These are phyloP conservation scores for Passiflora organensis DNA, from an alignment of 345 rosid genomes.

Conservation along the genomic window DNA sequence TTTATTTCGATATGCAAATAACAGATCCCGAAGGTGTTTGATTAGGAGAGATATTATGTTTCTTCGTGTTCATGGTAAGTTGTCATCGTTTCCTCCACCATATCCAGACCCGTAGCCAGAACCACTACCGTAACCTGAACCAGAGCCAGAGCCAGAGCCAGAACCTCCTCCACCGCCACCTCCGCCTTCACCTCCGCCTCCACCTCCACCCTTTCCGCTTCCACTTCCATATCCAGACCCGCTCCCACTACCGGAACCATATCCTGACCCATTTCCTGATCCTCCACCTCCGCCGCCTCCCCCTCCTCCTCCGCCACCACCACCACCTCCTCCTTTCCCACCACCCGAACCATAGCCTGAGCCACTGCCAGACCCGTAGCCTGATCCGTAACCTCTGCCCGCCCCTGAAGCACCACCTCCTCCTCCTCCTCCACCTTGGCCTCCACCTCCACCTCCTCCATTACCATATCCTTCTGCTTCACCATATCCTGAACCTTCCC, in stretches of 20 bases:
- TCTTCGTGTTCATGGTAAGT: slow-evolving; percentile 24
- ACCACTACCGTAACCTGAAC: slow-evolving; percentile 16
- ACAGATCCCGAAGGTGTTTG: neutral
- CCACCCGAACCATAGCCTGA: slow-evolving; percentile 36
- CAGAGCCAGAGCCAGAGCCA: slow-evolving; percentile 13
- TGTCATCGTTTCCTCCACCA: slow-evolving; percentile 15
- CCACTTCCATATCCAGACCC: slow-evolving; percentile 28
- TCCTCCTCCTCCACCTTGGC: slow-evolving; percentile 2
- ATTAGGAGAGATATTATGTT: neutral
- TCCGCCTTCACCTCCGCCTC: slow-evolving; percentile 29
- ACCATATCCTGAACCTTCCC: slow-evolving; percentile 3
- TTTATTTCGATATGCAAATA: slow-evolving; percentile 21
- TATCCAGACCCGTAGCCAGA: slow-evolving; percentile 22
- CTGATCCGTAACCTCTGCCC: slow-evolving; percentile 20
- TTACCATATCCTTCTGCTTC: neutral
- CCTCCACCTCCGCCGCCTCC: slow-evolving; percentile 8
- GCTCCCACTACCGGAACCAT: slow-evolving; percentile 26
- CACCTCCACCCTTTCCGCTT: slow-evolving; percentile 16
- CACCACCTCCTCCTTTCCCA: slow-evolving; percentile 4
- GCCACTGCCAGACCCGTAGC: slow-evolving; percentile 23
- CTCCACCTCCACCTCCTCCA: neutral
- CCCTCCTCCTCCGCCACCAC: slow-evolving; percentile 9
- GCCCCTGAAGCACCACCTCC: slow-evolving; percentile 2
- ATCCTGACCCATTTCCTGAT: slow-evolving; percentile 1
- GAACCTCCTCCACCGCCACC: slow-evolving; percentile 28